phyloP scores from a whole-genome alignment of 345 rosid species.

The Kernera saxatilis region DNA sequence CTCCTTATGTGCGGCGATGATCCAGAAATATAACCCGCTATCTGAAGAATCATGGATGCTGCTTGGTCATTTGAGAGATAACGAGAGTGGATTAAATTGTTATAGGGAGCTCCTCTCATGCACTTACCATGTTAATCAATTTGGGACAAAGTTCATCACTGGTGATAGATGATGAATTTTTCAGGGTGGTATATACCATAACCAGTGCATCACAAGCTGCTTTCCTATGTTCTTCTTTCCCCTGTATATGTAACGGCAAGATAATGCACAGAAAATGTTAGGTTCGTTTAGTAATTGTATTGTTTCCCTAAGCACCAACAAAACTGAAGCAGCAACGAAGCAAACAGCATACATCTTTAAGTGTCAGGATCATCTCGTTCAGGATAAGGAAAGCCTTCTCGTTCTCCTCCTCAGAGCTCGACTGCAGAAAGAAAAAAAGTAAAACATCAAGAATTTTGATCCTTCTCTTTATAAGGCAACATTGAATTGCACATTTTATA shows the following conservation, averaged over 20 bases:
- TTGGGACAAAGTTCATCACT: conserved; percentile 47
- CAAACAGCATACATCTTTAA: conserved; percentile 59
- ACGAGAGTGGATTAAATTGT: background rate
- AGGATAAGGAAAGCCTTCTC: conserved; percentile 76
- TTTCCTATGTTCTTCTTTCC: conserved; percentile 69
- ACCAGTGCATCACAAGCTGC: conserved; percentile 72
- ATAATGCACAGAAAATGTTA: background rate
- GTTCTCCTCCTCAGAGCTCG: conserved; percentile 57
- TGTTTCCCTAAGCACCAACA: conserved; percentile 1
- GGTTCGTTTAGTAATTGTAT: background rate
- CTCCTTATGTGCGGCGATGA: conserved; percentile 88
- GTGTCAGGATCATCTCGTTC: conserved; percentile 77
- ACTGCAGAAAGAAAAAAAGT: conserved; percentile 42
- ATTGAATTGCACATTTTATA: background rate
- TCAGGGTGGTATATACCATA: conserved; percentile 47
- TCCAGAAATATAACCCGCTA: conserved; percentile 84
- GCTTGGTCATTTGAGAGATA: background rate
- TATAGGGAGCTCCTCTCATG: background rate
- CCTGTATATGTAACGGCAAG: conserved; percentile 38
- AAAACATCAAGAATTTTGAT: conserved; percentile 11
- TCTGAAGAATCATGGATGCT: conserved; percentile 40
- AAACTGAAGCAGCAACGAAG: background rate
- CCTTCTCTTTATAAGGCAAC: background rate
- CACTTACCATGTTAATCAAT: conserved; percentile 72
- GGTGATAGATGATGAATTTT: conserved; percentile 31